Evolutionary conservation across 2,329 filamentous ascomycete species (phyloP), one percentile per base, ranked within the genome.

Genomic region (Periconia sp.): DNA sequence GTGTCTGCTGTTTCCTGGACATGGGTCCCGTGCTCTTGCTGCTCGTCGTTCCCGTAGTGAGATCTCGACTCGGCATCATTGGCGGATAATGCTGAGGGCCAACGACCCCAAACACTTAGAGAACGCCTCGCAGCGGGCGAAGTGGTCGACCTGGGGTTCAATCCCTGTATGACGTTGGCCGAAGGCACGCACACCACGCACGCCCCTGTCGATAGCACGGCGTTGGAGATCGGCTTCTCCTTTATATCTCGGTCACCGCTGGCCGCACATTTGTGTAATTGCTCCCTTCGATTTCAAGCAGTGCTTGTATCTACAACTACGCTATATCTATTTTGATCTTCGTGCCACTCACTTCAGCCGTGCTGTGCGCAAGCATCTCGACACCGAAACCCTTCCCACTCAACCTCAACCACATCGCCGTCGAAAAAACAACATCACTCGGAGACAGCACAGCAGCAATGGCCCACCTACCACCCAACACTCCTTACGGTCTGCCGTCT

Each of bases 401-500:
- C n/a, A n/a, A n/a, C n/a, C n/a, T n/a, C n/a, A n/a, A n/a, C n/a
- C n/a, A n/a, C n/a, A n/a, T n/a, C n/a, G n/a, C n/a, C n/a, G n/a
- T n/a, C n/a, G n/a, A n/a, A n/a, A n/a, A 6, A 40, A 47, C 38
- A 50, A 46, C 37, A 47, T 42, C 33, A 18, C 29, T 25, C 18
- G 26, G 19, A 26, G 25, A 12, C 16, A 43, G 10, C 23, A 41
- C 28, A 32, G 18, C 12, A 31, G 17, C 32, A 17, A 60, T 61
- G 54, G 36, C 58, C 36, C 38, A 32, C 4, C 36, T 46, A 22
- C 53, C 55, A 35, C 51, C 53, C 43, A 40, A 43, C 5, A 43
- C 50, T 17, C 51, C 44, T 11, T 56, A 34, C 26, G 59, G 58
- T 24, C 51, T 63, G n/a, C 62, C 59, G 19, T 37, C 38, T 18